A percentile compares a stretch with the other conserved stretches of the same genome.
phyloP scores from a whole-genome alignment of 768 basidiomycete genomes.

The Lactarius quietus region DNA sequence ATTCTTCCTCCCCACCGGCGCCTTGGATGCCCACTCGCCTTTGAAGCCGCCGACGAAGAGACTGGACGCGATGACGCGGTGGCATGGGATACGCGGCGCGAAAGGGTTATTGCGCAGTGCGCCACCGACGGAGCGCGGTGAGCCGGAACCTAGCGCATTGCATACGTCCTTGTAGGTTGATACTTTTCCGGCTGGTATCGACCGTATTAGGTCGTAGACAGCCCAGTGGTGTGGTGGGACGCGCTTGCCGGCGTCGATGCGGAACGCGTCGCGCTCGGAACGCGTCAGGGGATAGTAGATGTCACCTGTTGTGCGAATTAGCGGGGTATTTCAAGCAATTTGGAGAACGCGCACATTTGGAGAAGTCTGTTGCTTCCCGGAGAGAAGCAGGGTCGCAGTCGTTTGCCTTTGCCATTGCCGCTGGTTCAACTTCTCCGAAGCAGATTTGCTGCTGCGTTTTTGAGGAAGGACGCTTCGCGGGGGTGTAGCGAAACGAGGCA shows the following conservation, averaged over 20 bases:
- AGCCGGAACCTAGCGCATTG: constrained; percentile 47
- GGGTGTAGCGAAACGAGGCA: constrained; percentile 15
- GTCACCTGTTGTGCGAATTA: constrained; percentile 9
- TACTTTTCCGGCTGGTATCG: constrained; percentile 22
- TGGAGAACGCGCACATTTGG: neutral
- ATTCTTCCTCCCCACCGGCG: constrained; percentile 2
- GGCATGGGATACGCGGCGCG: constrained; percentile 63
- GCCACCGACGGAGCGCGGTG: constrained; percentile 66
- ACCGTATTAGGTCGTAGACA: constrained; percentile 22
- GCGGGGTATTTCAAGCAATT: too few relatives aligned
- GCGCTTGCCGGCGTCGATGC: constrained; percentile 22
- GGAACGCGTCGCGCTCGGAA: constrained; percentile 22
- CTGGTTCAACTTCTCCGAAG: too few relatives aligned
- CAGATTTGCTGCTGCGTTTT: neutral
- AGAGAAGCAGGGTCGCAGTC: neutral
- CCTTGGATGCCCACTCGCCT: constrained; percentile 46
- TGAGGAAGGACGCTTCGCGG: neutral
- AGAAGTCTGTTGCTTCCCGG: constrained; percentile 1
- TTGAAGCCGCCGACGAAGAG: constrained; percentile 59
- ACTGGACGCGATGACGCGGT: constrained; percentile 62
- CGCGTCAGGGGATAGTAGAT: constrained; percentile 17
- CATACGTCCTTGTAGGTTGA: constrained; percentile 36
- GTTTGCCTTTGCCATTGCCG: neutral
- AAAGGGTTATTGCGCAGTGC: constrained; percentile 66
- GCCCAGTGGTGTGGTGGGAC: constrained; percentile 28